These are phyloP conservation scores for Paecilomyces variotii DNA, from an alignment of 2,329 filamentous ascomycete species.

Conservation along the genomic window DNA sequence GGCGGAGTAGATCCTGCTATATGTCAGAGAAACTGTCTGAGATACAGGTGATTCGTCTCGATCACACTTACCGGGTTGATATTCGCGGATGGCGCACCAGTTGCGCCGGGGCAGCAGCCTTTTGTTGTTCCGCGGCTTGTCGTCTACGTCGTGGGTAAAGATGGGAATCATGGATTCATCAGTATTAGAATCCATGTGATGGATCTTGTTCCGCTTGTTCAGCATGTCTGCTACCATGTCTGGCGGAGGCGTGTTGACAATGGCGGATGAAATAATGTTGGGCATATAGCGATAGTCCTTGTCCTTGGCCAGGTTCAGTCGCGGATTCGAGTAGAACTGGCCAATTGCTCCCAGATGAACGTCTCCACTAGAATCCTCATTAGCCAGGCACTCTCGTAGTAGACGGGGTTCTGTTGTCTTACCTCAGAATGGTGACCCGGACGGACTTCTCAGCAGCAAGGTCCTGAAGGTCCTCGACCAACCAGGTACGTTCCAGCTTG, in stretches of 20 bases:
- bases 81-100: constrained; percentile 88
- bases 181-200: constrained; percentile 61
- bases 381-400: constrained; percentile 4
- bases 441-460: constrained; percentile 88
- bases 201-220: constrained; percentile 80
- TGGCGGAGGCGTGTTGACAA: constrained; percentile 84
- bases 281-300: constrained; percentile 94
- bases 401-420: constrained; percentile 8
- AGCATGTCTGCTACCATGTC: constrained; percentile 83
- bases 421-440: constrained; percentile 80
- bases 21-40: not conserved
- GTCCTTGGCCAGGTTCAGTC: constrained; percentile 73
- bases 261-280: constrained; percentile 88
- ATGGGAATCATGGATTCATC: constrained; percentile 95
- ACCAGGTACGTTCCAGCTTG: constrained; percentile 77
- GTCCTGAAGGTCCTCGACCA: constrained; percentile 87
- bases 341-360: constrained; percentile 89
- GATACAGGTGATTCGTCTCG: not conserved
- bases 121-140: constrained; percentile 84
- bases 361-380: constrained; percentile 57
- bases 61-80: constrained; percentile 57
- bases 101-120: constrained; percentile 81
- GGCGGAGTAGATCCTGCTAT: constrained; percentile 66
- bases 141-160: constrained; percentile 82
- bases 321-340: constrained; percentile 90